Conservation (phyloP, 179 eudicot species). For the Sideroxylon spinosum region DNA sequence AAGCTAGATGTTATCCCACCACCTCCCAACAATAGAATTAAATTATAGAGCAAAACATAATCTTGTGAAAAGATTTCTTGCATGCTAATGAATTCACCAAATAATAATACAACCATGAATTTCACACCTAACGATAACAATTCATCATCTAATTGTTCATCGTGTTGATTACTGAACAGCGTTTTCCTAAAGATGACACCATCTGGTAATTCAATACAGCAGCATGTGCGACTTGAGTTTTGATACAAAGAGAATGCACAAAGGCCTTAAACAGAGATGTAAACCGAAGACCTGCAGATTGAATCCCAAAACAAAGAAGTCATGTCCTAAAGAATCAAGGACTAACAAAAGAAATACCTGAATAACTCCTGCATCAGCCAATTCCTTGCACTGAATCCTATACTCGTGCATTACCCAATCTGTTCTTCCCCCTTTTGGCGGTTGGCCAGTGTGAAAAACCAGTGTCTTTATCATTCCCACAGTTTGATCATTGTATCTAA, state of each 20-base stretch:
- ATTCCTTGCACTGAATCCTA: slow-evolving; percentile 36
- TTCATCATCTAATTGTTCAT: too few relatives aligned
- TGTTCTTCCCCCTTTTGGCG: slow-evolving; percentile 63
- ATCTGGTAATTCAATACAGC: too few relatives aligned
- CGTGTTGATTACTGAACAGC: too few relatives aligned
- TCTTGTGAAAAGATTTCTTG: too few relatives aligned
- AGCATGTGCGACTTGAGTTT: background rate
- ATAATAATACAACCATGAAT: too few relatives aligned
- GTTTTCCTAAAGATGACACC: too few relatives aligned
- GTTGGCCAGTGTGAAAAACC: slow-evolving; percentile 62
- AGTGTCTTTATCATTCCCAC: slow-evolving; percentile 68
- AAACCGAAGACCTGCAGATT: background rate
- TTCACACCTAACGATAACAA: too few relatives aligned
- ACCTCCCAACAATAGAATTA: too few relatives aligned
- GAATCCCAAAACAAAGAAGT: background rate
- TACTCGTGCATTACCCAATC: slow-evolving; percentile 88
- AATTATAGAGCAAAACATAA: too few relatives aligned
- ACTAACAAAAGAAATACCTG: slow-evolving; percentile 31
- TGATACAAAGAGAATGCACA: background rate
- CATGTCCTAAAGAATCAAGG: background rate
- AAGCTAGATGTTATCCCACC: too few relatives aligned
- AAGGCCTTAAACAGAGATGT: background rate
- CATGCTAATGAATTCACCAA: too few relatives aligned
- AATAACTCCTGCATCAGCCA: slow-evolving; percentile 38
- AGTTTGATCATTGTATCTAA: slow-evolving; percentile 25